Conservation (phyloP, 225 moss, liverwort and hornwort genomes). For the Asterella californica region DNA sequence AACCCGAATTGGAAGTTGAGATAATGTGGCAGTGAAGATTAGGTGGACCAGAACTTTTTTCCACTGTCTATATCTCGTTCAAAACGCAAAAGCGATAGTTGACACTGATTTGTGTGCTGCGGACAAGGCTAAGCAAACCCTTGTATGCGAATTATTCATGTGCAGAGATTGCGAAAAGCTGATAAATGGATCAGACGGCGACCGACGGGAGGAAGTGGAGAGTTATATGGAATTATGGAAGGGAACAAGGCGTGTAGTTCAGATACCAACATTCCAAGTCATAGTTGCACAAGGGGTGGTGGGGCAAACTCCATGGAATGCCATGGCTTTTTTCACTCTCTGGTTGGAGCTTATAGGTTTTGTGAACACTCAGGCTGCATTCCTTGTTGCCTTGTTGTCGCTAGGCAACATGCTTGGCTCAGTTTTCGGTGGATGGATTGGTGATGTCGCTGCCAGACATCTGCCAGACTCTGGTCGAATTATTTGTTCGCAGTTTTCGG, state of each 20-base stretch:
- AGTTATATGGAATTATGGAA: slow-evolving; percentile 25
- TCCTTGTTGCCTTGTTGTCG: slow-evolving; percentile 57
- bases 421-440: slow-evolving; percentile 69
- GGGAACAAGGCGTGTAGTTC: slow-evolving; percentile 32
- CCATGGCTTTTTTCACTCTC: slow-evolving; percentile 59
- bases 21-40: not conserved
- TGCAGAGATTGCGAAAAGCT: slow-evolving; percentile 13
- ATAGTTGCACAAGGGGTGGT: slow-evolving; percentile 62
- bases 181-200: slow-evolving; percentile 2
- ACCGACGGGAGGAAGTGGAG: not conserved
- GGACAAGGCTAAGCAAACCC: not conserved
- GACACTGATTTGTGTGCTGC: not conserved
- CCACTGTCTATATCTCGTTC: not conserved
- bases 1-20: not conserved
- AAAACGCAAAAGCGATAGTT: not conserved
- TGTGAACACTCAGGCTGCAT: slow-evolving; percentile 48
- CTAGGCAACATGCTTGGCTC: slow-evolving; percentile 56
- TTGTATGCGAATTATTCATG: not conserved
- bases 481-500: slow-evolving; percentile 53
- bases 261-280: slow-evolving; percentile 58
- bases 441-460: slow-evolving; percentile 47
- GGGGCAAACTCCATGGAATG: slow-evolving; percentile 57
- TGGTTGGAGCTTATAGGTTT: slow-evolving; percentile 73
- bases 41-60: not conserved
- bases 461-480: slow-evolving; percentile 53